Evolutionary conservation across 768 basidiomycete species (phyloP), one percentile per base, ranked within the genome.

Genomic region (Podaxis carcinomalis): DNA sequence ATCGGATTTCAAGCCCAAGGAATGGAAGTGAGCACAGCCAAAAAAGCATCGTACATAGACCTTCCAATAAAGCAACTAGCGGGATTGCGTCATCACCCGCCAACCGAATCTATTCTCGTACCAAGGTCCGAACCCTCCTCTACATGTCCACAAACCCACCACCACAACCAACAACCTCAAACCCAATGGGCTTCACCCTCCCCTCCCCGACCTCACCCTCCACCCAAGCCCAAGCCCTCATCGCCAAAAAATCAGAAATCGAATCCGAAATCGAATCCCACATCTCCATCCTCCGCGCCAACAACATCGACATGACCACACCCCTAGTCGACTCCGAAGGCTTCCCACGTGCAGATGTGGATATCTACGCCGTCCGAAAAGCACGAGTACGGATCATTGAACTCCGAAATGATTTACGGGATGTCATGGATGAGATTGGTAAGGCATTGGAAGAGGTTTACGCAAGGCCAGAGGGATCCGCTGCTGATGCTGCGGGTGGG

Each of bases 241-340:
- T 94, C 65, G 73, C 79, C 3, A 80, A 77, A 57, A 94, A 93
- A 68, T 85, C 88, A 57, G 77, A 72, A 27, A 86, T 95, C 66
- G 90, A 95, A 71, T 77, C 78, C 32, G 86, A 92, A 66, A 81
- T 95, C 55, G 79, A 82, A 57, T 73, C 77, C 9, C 85, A 92
- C 55, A 73, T 82, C 39, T 74, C 82, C 46, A 80, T 92, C 57
- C 83, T 93, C 65, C 76, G 78, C 66, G 75, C 80, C 53, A 89
- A 92, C 67, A 74, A 80, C 44, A 81, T 81, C 35, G 86, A 82
- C 1, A 83, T 93, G 78, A 74, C 83, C 25, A 83, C 89, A 0
- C 86, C 92, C 0, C 83, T 98, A 36, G 83, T 97, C 51, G 94
- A 97, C 69, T 64, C 77, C 0, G 91, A 97, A 56, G 96, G 96